Evolutionary conservation across 805 yeast genomes (phyloP), one percentile per base, ranked within the genome.

Genomic region (Saccharomycopsis selenospora): DNA sequence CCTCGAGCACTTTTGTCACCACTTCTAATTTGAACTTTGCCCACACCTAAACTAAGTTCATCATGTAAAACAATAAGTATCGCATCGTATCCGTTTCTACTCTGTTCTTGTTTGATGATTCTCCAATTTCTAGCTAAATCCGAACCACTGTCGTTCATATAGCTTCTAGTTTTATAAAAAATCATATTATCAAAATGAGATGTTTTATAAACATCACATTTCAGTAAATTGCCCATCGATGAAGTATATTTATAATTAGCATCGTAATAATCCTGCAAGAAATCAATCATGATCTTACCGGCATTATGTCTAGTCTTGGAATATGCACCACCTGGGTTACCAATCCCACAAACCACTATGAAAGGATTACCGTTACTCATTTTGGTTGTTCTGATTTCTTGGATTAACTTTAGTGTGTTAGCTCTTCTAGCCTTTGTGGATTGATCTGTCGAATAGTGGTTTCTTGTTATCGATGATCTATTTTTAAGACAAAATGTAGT

Each of bases 1-100:
- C 96, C 96, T 41, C 93, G 69, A 13, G 80, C 71, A 40, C 86
- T 76, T 0, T 82, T 70, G 1, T 77, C 75, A 11, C 79, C 80
- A 14, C 66, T 68, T 42, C 91, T 69, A 1, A 83, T 61, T 57
- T 83, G 83, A 18, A 80, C 67, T 46, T 77, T 75, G 0, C 97
- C 96, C 2, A 80, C 55, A 0, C 74, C 75, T 11, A 80, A 60
- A 51, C 79, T 82, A 41, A 89, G 61, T 55, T 90, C 97, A 61
- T 90, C 97, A 60, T 86, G 95, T 1, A 89, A 57, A 0, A 88
- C 74, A 1, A 88, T 51, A 38, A 51, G 36, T 25, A 43, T 36
- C 5, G 55, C 52, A 5, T 48, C 52, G 17, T 20, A 46, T 6
- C 50, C 53, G 2, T 44, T 40, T 17, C 10, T 28, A 8, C 24